Base-by-base conservation (phyloP, 768 basidiomycete species). In the Tephrocybe rancida region DNA sequence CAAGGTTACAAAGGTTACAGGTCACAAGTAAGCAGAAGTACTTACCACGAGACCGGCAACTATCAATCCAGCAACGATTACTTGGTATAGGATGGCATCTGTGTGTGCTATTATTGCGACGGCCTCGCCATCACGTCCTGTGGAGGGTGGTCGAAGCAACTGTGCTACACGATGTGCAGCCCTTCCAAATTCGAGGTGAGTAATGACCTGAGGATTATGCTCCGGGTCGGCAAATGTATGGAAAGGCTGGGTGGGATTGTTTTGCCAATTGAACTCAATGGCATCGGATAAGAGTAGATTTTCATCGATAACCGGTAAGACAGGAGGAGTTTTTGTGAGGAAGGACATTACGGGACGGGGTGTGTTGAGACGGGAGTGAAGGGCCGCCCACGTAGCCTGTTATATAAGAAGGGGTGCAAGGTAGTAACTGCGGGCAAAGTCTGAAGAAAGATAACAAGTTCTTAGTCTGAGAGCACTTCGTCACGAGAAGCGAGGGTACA, bases 61-160 rank as follows among this genome's bases (percentile, higher is more conserved):
- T 3, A 68, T 61, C n/a, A 67, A 44, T 0, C 75, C 76, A 7
- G 67, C 54, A 5, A 65, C 55, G 1, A 76, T 30, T 0, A 74
- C 64, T 5, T 74, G 70, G 48, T 74, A 75, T 16, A 74, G 63
- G 3, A 76, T 55, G 7, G 56, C 44, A 44, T 64, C 55, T 7
- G 62, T 57, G n/a, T 63, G 61, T 3, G 62, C 68, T 3, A 73
- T 57, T 11, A 74, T 55, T 0, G 65, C 68, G 8, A 74, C 41
- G 3, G n/a, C 14, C 4, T 37, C 69, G 66, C 35, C 35, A 16
- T 37, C 35, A 16, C 35, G 35, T 16, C 35, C 13, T 6, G 30
- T 32, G 13, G 30, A 32, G 7, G 13, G 7, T 13, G 30, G 30
- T 32, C 30, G 30, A 7, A 32, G 30, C 6, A 13, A 6, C 6